Evolutionary conservation across 257 asterid species (phyloP).

Genomic region (Henckelia pumila): DNA sequence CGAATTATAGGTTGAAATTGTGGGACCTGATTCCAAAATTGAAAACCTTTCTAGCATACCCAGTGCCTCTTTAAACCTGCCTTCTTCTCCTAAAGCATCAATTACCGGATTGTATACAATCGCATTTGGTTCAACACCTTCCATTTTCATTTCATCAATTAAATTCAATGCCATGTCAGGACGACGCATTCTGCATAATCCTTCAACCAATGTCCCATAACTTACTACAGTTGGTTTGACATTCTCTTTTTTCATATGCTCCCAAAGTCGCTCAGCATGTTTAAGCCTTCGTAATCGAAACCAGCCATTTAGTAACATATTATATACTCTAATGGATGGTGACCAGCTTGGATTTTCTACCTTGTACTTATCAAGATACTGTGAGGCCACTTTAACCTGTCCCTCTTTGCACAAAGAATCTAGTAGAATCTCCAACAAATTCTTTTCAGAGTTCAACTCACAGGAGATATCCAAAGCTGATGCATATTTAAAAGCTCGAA

Average conservation of each 20-base stretch:
- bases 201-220: conserved; percentile 84
- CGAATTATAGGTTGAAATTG: conserved; percentile 73
- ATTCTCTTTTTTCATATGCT: conserved; percentile 56
- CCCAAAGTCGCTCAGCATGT: conserved; percentile 59
- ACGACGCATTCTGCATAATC: conserved; percentile 58
- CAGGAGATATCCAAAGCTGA: conserved; percentile 39
- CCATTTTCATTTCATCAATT: conserved; percentile 55
- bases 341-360: conserved; percentile 51
- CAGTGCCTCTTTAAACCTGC: conserved; percentile 73
- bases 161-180: conserved; percentile 63
- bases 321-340: conserved; percentile 52
- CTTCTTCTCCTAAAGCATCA: conserved; percentile 86
- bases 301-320: conserved; percentile 79
- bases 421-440: conserved; percentile 56
- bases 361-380: conserved; percentile 44
- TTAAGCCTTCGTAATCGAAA: conserved; percentile 58
- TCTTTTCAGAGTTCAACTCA: conserved; percentile 31
- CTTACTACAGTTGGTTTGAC: conserved; percentile 64
- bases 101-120: conserved; percentile 71
- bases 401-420: conserved; percentile 89
- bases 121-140: conserved; percentile 60
- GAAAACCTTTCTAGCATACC: conserved; percentile 69
- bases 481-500: conserved; percentile 63
- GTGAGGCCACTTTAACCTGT: conserved; percentile 60
- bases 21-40: conserved; percentile 69